A percentile compares a stretch with the other conserved stretches of the same genome.
Evolutionary conservation across 2,329 filamentous ascomycete genomes (phyloP).

Genomic region (Clonostachys solani): DNA sequence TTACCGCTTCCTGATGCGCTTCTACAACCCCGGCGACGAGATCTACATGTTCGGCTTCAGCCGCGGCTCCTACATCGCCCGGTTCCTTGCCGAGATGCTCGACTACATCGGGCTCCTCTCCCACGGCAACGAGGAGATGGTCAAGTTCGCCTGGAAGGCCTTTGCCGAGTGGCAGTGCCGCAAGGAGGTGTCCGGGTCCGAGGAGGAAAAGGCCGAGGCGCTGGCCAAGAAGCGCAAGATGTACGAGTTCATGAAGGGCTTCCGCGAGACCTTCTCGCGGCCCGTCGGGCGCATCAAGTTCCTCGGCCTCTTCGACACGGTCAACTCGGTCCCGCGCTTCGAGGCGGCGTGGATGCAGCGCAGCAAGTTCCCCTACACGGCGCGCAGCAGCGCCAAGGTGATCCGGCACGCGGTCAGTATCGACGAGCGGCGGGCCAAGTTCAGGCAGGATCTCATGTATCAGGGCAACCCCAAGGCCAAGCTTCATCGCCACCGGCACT

Average conservation of each 20-base stretch:
- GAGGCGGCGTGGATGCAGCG: constrained; percentile 75
- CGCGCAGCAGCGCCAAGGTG: constrained; percentile 51
- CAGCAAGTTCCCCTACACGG: constrained; percentile 69
- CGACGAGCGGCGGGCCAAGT: constrained; percentile 68
- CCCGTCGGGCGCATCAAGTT: constrained; percentile 72
- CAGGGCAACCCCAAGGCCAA: constrained; percentile 25
- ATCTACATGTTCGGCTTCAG: constrained; percentile 75
- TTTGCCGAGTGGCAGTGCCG: constrained; percentile 71
- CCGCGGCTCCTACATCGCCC: constrained; percentile 68
- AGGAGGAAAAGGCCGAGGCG: constrained; percentile 35
- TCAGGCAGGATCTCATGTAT: constrained; percentile 66
- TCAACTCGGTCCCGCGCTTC: constrained; percentile 76
- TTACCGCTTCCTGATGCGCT: constrained; percentile 75
- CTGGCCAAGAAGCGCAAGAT: constrained; percentile 48
- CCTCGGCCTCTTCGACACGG: constrained; percentile 76
- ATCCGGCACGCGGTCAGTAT: constrained; percentile 69
- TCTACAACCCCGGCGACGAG: constrained; percentile 59
- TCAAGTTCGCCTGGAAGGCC: constrained; percentile 78
- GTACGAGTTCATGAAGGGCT: constrained; percentile 72
- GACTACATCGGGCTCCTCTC: constrained; percentile 77
- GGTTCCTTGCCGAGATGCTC: constrained; percentile 79
- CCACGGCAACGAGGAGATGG: constrained; percentile 82
- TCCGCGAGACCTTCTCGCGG: constrained; percentile 76
- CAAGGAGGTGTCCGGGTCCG: constrained; percentile 33
- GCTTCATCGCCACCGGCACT: constrained; percentile 11